These are phyloP conservation scores for Metschnikowia kunwiensis DNA, from an alignment of 805 yeast species.

Conservation along the genomic window DNA sequence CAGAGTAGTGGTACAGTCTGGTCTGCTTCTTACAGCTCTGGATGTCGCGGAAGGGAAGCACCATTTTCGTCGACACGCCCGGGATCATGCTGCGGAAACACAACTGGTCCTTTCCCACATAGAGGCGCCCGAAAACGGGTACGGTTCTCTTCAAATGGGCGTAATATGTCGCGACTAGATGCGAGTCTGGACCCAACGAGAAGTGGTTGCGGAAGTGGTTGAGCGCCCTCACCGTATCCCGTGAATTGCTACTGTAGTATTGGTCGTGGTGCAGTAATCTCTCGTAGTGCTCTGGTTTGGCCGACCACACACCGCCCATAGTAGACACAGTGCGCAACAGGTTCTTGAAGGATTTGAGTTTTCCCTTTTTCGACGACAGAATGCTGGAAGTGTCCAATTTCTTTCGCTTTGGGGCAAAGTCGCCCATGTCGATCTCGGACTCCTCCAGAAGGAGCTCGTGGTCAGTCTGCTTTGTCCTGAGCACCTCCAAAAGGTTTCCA, in stretches of 20 bases:
- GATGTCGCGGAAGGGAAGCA: slow-evolving; percentile 71
- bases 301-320: slow-evolving; percentile 47
- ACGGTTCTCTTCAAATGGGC: slow-evolving; percentile 65
- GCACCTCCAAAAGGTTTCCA: slow-evolving; percentile 11
- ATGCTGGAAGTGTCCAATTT: not conserved
- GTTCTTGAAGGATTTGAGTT: slow-evolving; percentile 10
- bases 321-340: slow-evolving; percentile 31
- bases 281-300: slow-evolving; percentile 62
- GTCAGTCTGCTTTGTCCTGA: slow-evolving; percentile 8
- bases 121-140: slow-evolving; percentile 82
- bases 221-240: slow-evolving; percentile 47
- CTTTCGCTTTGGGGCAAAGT: slow-evolving; percentile 3
- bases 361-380: slow-evolving; percentile 11
- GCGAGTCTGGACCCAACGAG: slow-evolving; percentile 51
- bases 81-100: slow-evolving; percentile 81
- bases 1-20: slow-evolving; percentile 43
- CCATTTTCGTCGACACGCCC: slow-evolving; percentile 75
- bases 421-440: not conserved
- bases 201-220: slow-evolving; percentile 64
- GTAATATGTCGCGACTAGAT: slow-evolving; percentile 65
- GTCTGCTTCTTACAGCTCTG: slow-evolving; percentile 54
- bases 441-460: not conserved
- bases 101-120: slow-evolving; percentile 63
- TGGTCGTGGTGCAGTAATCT: slow-evolving; percentile 40
- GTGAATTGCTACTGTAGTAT: slow-evolving; percentile 43